phyloP scores from a whole-genome alignment of 1,284 basidiomycete genomes.

The Wallemia ichthyophaga region DNA sequence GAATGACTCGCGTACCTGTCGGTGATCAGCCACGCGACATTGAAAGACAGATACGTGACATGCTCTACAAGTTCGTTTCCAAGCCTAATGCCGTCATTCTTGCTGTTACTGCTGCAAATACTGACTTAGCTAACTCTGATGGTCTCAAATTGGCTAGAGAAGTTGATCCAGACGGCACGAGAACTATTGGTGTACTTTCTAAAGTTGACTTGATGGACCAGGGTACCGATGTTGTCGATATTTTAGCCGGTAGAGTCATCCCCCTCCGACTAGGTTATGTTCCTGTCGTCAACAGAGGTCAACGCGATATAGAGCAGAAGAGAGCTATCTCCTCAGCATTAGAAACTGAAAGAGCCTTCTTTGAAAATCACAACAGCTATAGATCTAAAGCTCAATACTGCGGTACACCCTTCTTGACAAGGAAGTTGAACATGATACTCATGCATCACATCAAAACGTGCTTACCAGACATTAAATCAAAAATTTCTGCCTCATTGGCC shows the following conservation, averaged over 20 bases:
- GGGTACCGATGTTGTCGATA: conserved; percentile 93
- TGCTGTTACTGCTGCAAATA: conserved; percentile 84
- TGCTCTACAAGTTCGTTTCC: conserved; percentile 84
- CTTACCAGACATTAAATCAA: conserved; percentile 82
- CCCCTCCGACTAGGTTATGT: conserved; percentile 86
- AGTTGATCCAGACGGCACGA: conserved; percentile 74
- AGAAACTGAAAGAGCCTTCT: conserved; percentile 68
- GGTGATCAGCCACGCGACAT: conserved; percentile 95
- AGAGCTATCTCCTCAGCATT: conserved; percentile 60
- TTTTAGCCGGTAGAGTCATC: conserved; percentile 79
- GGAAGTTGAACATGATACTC: conserved; percentile 72
- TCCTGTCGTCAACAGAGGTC: conserved; percentile 86
- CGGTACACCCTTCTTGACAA: conserved; percentile 85
- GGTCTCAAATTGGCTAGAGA: conserved; percentile 86
- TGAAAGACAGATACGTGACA: conserved; percentile 87
- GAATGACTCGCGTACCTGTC: conserved; percentile 64
- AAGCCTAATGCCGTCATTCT: conserved; percentile 57
- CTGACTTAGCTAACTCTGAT: conserved; percentile 92
- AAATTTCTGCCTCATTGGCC: conserved; percentile 56
- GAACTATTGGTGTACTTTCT: conserved; percentile 90
- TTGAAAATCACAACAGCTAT: conserved; percentile 75
- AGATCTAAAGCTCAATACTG: conserved; percentile 82
- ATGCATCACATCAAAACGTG: conserved; percentile 95
- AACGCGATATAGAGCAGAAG: conserved; percentile 71
- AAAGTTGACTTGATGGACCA: conserved; percentile 94